Base-by-base conservation (phyloP, 1,284 basidiomycete species). In the Pseudomicrostroma phylloplanum region DNA sequence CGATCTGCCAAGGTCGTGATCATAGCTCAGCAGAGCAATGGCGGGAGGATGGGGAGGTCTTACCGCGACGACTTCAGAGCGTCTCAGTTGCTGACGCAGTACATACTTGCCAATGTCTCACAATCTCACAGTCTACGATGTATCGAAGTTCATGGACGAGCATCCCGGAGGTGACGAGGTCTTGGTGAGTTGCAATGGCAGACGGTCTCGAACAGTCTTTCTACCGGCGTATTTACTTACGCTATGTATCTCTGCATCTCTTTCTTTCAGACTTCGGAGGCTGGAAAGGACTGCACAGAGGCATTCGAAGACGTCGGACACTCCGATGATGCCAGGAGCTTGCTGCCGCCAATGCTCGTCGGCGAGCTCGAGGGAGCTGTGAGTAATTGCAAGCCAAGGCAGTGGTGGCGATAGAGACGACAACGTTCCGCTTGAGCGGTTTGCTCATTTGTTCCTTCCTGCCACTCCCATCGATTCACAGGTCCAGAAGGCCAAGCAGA, bases 281-380 rank as follows among this genome's bases (percentile, higher is more conserved):
- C 87, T 75, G 90, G 93, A 87, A 83, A 78, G 90, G 93, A 98
- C 80, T 92, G 92, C 30, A 96, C 94, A 51, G 96, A 98, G 80
- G 92, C 94, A 12, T 99, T 98, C 77, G 96, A 98, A 83, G 96
- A 98, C 80, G 93, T 98, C 56, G 94, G 96, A 53, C 94, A 98
- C 85, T 97, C 93, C 17, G 96, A 98, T 77, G 96, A 98, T 81
- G 96, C 94, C 17, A 88, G 94, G 64, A 87, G 84, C n/a, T 85
- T 96, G 67, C 85, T 99, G 62, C 85, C 86, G n/a, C 73, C 78
- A 48, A 80, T 81, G 70, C 73, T 76, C 56, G 80, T 81, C 30
- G 81, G 65, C 85, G 81, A 73, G 84, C 93, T 86, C 49, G 72
- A 72, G 55, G 75, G 73, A 59, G 61, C 36, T 26, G 61, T 61